A percentile compares a stretch with the other conserved stretches of the same genome.
These are phyloP conservation scores for Epichloe glyceriae DNA, from an alignment of 2,329 filamentous ascomycete genomes.

Conservation along the genomic window DNA sequence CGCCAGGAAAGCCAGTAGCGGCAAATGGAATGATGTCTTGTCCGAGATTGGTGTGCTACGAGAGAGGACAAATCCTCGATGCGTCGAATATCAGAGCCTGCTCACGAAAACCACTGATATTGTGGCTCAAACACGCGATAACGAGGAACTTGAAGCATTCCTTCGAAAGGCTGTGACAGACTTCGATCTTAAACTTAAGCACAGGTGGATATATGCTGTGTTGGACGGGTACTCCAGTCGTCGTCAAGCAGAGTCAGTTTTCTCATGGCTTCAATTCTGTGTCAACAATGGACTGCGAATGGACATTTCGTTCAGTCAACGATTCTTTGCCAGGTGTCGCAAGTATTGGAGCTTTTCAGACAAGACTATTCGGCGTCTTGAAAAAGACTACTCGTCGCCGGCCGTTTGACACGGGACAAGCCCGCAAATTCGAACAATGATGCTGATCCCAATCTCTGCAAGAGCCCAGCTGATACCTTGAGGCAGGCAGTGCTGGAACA, in stretches of 20 bases:
- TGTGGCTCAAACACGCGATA: constrained; percentile 14
- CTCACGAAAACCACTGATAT: constrained; percentile 22
- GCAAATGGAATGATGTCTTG: constrained; percentile 15
- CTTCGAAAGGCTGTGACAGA: constrained; percentile 15
- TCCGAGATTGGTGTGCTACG: constrained; percentile 12
- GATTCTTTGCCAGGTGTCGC: constrained; percentile 17
- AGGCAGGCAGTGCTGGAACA: constrained; percentile 34
- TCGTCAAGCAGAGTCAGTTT: constrained; percentile 15
- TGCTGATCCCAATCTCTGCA: not conserved
- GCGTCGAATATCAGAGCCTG: constrained; percentile 14
- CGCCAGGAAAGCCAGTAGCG: constrained; percentile 15
- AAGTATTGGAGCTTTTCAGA: constrained; percentile 22
- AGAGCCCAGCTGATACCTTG: constrained; percentile 16
- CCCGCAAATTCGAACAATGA: not conserved
- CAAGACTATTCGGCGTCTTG: constrained; percentile 11
- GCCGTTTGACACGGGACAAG: constrained; percentile 24
- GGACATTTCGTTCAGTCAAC: constrained; percentile 17
- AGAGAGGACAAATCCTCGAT: constrained; percentile 6
- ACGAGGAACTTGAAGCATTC: constrained; percentile 16
- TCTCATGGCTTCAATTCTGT: constrained; percentile 22
- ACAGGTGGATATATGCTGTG: constrained; percentile 17
- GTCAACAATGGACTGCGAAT: constrained; percentile 15
- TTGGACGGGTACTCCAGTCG: constrained; percentile 18
- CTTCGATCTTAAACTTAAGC: constrained; percentile 16
- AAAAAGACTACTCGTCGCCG: constrained; percentile 1